Conservation (phyloP, 208 protist genomes). For the Naegleria fowleri region DNA sequence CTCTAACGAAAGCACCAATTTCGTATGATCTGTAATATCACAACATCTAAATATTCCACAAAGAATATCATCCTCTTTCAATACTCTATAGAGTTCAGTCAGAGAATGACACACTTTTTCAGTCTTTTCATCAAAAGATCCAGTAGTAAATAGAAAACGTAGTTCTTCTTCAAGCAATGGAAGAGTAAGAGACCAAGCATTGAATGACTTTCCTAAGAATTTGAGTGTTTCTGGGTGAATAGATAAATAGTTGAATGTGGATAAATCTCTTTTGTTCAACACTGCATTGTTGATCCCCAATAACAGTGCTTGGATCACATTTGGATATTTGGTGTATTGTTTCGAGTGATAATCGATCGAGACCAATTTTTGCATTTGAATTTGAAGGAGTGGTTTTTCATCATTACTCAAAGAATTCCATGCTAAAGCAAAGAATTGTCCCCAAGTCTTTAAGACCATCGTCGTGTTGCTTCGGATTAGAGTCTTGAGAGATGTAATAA, state of each 20-base stretch:
- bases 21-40: conserved; percentile 15
- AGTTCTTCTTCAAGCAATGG: conserved; percentile 29
- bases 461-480: neutral
- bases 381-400: neutral
- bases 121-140: neutral
- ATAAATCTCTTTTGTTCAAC: neutral
- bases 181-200: conserved; percentile 32
- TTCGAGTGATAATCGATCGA: conserved; percentile 23
- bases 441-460: neutral
- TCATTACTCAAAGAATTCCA: neutral
- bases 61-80: conserved; percentile 28
- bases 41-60: neutral
- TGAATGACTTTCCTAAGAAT: conserved; percentile 35
- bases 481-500: neutral
- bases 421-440: neutral
- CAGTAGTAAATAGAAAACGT: neutral
- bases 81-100: conserved; percentile 22
- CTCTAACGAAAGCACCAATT: neutral
- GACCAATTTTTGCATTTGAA: neutral
- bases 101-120: neutral
- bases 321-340: conserved; percentile 31
- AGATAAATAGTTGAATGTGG: neutral
- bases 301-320: conserved; percentile 31
- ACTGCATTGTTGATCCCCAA: neutral
- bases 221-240: conserved; percentile 30